Percentiles rank a stretch among this genome's conserved stretches.
These are phyloP conservation scores for Hypoxylon trugodes DNA, from an alignment of 495 filamentous ascomycete genomes.

Conservation along the genomic window DNA sequence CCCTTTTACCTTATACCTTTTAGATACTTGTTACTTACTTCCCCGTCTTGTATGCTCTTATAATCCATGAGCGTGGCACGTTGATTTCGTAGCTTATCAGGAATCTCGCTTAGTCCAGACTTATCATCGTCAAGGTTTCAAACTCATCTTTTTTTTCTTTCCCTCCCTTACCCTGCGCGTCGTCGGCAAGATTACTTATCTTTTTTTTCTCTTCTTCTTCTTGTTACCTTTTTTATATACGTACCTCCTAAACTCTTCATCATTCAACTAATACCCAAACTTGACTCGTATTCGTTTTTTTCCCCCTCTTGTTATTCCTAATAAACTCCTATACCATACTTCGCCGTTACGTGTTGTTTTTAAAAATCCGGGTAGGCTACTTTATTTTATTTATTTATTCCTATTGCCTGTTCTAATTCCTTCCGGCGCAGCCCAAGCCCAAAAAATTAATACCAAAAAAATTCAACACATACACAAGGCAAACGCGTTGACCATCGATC, in stretches of 20 bases:
- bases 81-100: conserved; percentile 31
- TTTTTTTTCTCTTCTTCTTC: conserved; percentile 6
- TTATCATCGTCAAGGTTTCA: conserved; percentile 34
- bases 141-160: conserved; percentile 16
- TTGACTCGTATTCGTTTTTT: too few species aligned
- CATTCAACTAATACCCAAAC: neutral
- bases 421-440: conserved; percentile 1
- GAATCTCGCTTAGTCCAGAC: conserved; percentile 23
- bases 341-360: too few species aligned
- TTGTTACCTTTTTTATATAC: conserved; percentile 8
- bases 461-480: conserved; percentile 16
- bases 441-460: conserved; percentile 17
- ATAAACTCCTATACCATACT: too few species aligned
- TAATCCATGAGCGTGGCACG: conserved; percentile 23
- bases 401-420: conserved; percentile 7
- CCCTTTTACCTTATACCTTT: too few species aligned
- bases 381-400: neutral
- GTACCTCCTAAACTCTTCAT: neutral
- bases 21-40: too few species aligned
- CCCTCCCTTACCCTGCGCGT: neutral
- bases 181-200: neutral
- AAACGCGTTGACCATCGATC: conserved; percentile 36
- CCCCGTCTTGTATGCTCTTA: conserved; percentile 13
- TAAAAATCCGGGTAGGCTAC: too few species aligned
- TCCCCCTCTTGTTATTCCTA: too few species aligned